Percentiles rank a stretch among this genome's conserved stretches.
Conservation (phyloP, 2,329 filamentous ascomycete species). For the Botrytis paeoniae region DNA sequence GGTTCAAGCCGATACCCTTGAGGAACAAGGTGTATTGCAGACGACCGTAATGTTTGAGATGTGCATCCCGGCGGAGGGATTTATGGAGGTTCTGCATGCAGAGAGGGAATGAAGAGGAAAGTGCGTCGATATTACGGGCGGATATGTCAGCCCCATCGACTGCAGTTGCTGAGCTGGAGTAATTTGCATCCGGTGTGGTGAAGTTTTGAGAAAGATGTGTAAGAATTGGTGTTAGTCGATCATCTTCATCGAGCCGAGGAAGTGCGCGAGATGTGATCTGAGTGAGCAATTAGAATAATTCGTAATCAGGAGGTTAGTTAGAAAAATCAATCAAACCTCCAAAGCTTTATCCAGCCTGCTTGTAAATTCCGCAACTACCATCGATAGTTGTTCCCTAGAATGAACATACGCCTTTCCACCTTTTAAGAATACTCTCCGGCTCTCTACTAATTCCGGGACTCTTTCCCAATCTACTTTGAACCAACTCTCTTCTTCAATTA, state of each 20-base stretch:
- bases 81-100: slow-evolving; percentile 94
- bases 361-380: slow-evolving; percentile 87
- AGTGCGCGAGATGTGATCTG: slow-evolving; percentile 86
- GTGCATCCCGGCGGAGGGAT: slow-evolving; percentile 78
- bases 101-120: slow-evolving; percentile 80
- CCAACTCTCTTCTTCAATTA: slow-evolving; percentile 77
- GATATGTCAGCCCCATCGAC: slow-evolving; percentile 71
- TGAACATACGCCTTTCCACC: slow-evolving; percentile 90
- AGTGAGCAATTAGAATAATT: slow-evolving; percentile 6
- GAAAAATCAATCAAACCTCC: slow-evolving; percentile 62
- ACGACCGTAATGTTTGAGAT: slow-evolving; percentile 90
- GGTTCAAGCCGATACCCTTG: slow-evolving; percentile 85
- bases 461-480: slow-evolving; percentile 96
- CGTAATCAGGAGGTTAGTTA: not conserved
- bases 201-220: slow-evolving; percentile 93
- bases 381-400: slow-evolving; percentile 77
- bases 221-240: slow-evolving; percentile 74
- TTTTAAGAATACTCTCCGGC: slow-evolving; percentile 70
- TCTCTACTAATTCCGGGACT: slow-evolving; percentile 86
- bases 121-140: slow-evolving; percentile 73
- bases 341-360: slow-evolving; percentile 75
- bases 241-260: slow-evolving; percentile 92
- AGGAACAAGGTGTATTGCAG: slow-evolving; percentile 95
- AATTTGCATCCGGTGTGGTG: slow-evolving; percentile 82
- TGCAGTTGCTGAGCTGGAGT: slow-evolving; percentile 62